Percentiles rank a stretch among this genome's conserved stretches.
Conservation (phyloP, 2,329 filamentous ascomycete genomes). For the Botrytis cinerea region DNA sequence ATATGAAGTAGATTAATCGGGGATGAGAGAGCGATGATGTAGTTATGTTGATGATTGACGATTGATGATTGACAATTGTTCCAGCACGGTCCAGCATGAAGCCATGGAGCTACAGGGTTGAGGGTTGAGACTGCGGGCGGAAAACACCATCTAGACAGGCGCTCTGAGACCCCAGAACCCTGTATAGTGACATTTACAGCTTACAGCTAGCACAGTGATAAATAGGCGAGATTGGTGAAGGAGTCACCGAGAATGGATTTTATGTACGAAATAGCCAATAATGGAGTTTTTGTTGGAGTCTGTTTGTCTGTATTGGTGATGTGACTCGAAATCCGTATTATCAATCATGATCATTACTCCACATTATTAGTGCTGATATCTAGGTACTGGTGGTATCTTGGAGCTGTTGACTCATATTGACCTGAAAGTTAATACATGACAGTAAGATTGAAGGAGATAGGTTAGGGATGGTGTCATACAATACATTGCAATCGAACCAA, state of each 20-base stretch:
- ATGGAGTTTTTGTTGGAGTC: neutral
- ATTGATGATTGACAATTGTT: too few species aligned
- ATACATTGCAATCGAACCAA: neutral
- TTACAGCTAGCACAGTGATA: neutral
- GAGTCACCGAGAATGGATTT: neutral
- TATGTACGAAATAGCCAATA: neutral
- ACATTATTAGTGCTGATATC: neutral
- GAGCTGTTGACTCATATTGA: neutral
- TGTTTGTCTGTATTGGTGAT: neutral
- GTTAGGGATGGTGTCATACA: neutral
- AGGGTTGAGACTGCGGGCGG: neutral
- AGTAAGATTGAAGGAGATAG: neutral
- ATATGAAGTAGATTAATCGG: neutral
- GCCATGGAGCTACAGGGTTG: neutral
- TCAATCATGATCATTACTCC: neutral
- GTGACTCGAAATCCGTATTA: neutral
- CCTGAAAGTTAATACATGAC: neutral
- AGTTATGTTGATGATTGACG: neutral
- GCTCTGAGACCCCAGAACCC: neutral
- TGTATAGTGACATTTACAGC: neutral
- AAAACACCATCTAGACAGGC: neutral
- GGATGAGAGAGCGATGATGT: neutral
- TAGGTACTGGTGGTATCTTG: neutral
- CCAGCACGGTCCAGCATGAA: neutral
- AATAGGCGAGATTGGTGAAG: slow-evolving; percentile 2